Base-by-base conservation (phyloP, 495 filamentous ascomycete species). In the Trichoderma parareesei region DNA sequence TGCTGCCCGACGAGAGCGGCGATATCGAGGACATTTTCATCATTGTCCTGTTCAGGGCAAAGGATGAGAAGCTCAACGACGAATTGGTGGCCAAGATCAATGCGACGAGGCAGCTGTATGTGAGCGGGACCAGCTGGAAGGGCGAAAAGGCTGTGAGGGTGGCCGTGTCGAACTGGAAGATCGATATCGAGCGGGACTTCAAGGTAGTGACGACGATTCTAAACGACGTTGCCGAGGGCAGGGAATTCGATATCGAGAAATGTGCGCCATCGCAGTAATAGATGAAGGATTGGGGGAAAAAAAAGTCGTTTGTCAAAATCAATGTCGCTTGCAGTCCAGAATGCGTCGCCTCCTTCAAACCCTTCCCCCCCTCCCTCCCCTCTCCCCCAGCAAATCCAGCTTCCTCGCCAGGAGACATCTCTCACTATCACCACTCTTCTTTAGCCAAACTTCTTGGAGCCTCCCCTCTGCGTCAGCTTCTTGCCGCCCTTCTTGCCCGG, bases 151-250 rank as follows among this genome's bases (percentile, higher is more conserved):
- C 92, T 18, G 87, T 84, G 68, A 80, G 93, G 33, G 83, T 96
- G 68, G 93, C 93, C 0, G 87, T 96, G 42, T 85, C 88, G 11
- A 96, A 89, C 68, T 97, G 93, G 93, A 81, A 84, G 67, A 82
- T 87, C 13, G 78, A 87, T 64, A 76, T 79, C 2, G 78, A 84
- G 44, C 74, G 76, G 64, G 87, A 89, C 70, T 64, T 84, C n/a
- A 72, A 67, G 40, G 65, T 85, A 6, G 77, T 88, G 11, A 78
- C 69, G 69, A 70, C 74, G 35, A 79, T 85, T 42, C 69, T 89
- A 68, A 69, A 61, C 1, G 65, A n/a, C 7, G 57, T 74, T 59
- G 72, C 71, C 42, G 61, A 63, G 20, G 61, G 61, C 4, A 27
- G 61, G 38, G 61, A 63, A 8, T 63, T 63, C 13, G 61, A 63